Percentiles rank a stretch among this genome's conserved stretches.
Evolutionary conservation across 768 basidiomycete genomes (phyloP).

Genomic region (Gloeophyllum trabeum): DNA sequence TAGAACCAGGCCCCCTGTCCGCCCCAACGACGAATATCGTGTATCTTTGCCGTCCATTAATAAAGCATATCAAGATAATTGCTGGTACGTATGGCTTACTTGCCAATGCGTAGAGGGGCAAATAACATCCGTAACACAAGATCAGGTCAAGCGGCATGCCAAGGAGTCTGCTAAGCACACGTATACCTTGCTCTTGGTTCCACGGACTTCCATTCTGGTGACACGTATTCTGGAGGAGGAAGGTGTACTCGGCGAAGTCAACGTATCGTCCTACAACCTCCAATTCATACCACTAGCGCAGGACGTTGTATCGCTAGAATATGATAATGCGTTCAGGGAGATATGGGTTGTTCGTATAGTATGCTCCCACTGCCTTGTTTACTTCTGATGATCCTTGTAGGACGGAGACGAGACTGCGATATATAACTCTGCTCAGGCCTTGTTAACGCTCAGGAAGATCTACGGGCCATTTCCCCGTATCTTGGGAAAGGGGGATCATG

Average conservation of each 20-base stretch:
- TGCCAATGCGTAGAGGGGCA: too few relatives aligned
- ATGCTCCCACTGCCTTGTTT: neutral
- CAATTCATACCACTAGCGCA: constrained; percentile 92
- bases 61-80: constrained; percentile 79
- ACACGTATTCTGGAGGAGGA: constrained; percentile 85
- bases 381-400: constrained; percentile 26
- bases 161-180: constrained; percentile 64
- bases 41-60: constrained; percentile 84
- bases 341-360: constrained; percentile 70
- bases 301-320: constrained; percentile 86
- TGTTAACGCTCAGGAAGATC: constrained; percentile 71
- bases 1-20: constrained; percentile 78
- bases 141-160: constrained; percentile 82
- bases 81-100: constrained; percentile 52
- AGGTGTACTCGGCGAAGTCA: constrained; percentile 94
- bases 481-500: constrained; percentile 86
- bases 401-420: constrained; percentile 89
- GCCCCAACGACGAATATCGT: constrained; percentile 83
- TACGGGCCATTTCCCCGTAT: constrained; percentile 90
- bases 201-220: constrained; percentile 79
- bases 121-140: too few relatives aligned
- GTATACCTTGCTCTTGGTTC: constrained; percentile 83
- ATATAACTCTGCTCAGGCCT: constrained; percentile 81
- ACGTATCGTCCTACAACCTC: constrained; percentile 77
- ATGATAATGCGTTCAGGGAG: constrained; percentile 77